A percentile compares a stretch with the other conserved stretches of the same genome.
Evolutionary conservation across 495 filamentous ascomycete species (phyloP).

Genomic region (Xylaria intraflava): DNA sequence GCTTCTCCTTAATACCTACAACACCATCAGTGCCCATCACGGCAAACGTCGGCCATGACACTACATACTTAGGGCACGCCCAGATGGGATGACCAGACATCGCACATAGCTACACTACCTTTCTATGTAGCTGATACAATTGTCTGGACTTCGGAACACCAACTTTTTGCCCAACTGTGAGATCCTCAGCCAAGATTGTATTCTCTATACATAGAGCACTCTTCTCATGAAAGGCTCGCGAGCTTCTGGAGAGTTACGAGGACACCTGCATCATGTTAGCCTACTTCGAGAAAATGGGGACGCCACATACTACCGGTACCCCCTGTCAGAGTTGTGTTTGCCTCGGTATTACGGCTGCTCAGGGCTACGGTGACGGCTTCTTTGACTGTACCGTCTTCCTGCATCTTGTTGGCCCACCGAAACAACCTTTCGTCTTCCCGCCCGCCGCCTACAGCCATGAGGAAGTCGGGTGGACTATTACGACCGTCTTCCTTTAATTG

Average conservation of each 20-base stretch:
- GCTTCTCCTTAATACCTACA: too few relatives aligned
- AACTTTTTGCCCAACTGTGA: background rate
- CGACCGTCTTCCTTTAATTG: conserved; percentile 38
- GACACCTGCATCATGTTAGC: conserved; percentile 30
- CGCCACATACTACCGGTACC: conserved; percentile 71
- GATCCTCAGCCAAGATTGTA: background rate
- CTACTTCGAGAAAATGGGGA: conserved; percentile 3
- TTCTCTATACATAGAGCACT: background rate
- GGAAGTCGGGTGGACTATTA: conserved; percentile 61
- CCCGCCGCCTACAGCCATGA: conserved; percentile 80
- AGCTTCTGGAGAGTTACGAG: conserved; percentile 43
- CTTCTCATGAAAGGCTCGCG: conserved; percentile 24
- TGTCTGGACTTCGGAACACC: background rate
- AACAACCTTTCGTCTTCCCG: conserved; percentile 90
- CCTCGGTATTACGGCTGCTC: conserved; percentile 79
- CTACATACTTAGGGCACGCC: too few relatives aligned
- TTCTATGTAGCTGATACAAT: too few relatives aligned
- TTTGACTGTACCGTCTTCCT: conserved; percentile 45
- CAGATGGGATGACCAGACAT: too few relatives aligned
- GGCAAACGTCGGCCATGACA: too few relatives aligned
- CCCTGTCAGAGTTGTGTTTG: conserved; percentile 74
- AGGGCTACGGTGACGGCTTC: conserved; percentile 77
- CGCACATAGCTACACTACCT: too few relatives aligned
- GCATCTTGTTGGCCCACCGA: conserved; percentile 80
- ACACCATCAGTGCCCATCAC: too few relatives aligned